Base-by-base conservation (phyloP, 495 filamentous ascomycete genomes). In the Penicillium cinerascens region DNA sequence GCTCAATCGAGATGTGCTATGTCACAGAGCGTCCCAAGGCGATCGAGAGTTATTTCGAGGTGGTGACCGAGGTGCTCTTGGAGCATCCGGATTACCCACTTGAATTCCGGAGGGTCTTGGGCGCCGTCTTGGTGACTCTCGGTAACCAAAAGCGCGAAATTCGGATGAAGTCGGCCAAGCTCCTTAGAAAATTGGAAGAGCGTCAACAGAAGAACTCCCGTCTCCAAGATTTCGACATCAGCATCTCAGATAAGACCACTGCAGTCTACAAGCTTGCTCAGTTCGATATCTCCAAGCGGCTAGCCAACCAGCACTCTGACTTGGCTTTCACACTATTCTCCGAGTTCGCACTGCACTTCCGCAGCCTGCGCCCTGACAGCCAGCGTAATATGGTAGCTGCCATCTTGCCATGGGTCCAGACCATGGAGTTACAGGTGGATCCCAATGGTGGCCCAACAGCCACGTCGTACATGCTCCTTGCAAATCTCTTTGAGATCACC, bases 191-290 rank as follows among this genome's bases (percentile, higher is more conserved):
- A 6, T 75, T 97, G 1, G 95, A 97, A 62, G 87, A 92, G 50
- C 82, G 89, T 15, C 87, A 90, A 56, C 84, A 87, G 61, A 87
- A 87, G 58, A 91, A 78, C 59, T 96, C 92, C 5, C 89, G 92
- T 59, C 82, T 97, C 27, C 91, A 96, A 62, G 95, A 97, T 66
- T 95, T 96, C 44, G 95, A 98, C 60, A 96, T 98, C 59, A 96
- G 92, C 65, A 92, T 98, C 40, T 92, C 93, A 1, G 95, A 98
- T 71, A 96, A 96, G 71, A 98, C 93, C 0, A 96, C 92, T 51
- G 93, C 93, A 1, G 92, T 98, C 2, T 97, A 97, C 69, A 97
- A 97, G 69, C 79, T 92, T 16, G 93, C 93, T 4, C 95, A 97
- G 58, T 97, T 97, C 55, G 93, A 97, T 60, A 92, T 92, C 8